These are phyloP conservation scores for Symbiodinium natans DNA, from an alignment of 73 alveolate genomes.

Conservation along the genomic window DNA sequence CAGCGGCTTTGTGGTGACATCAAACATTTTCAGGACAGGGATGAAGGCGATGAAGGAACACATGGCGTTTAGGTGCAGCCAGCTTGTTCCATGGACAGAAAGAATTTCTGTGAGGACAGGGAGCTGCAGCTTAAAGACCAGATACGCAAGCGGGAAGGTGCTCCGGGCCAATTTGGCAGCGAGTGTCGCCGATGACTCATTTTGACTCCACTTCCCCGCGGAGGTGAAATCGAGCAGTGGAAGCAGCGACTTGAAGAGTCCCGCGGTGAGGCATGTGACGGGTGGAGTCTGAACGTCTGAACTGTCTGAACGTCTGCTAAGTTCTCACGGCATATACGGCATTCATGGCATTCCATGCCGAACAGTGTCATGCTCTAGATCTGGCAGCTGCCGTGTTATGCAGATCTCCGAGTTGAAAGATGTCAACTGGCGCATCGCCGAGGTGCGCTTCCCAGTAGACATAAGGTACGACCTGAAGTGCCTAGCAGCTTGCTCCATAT, in stretches of 20 bases:
- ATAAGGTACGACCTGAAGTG: background rate
- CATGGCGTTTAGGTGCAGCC: no score
- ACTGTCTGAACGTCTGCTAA: no score
- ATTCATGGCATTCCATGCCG: no score
- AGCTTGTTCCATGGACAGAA: background rate
- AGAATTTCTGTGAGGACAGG: conserved; percentile 23
- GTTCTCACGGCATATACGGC: no score
- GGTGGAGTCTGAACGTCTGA: no score
- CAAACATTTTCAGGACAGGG: conserved; percentile 49
- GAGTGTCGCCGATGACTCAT: background rate
- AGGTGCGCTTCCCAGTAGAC: background rate
- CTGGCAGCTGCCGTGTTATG: no score
- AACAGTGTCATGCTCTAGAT: no score
- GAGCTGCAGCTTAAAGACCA: conserved; percentile 10
- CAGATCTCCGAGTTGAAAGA: conserved; percentile 46
- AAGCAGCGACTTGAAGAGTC: conserved; percentile 41
- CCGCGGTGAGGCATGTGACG: conserved; percentile 53
- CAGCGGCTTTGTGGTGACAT: conserved; percentile 48
- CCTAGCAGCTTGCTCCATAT: background rate
- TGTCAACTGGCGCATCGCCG: conserved; percentile 80
- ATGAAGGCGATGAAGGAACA: background rate
- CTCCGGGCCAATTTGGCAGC: no score
- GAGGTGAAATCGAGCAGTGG: conserved; percentile 69
- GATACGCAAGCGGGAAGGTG: conserved; percentile 25
- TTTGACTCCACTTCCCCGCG: no score